Evolutionary conservation across 306 rosid genomes (phyloP), one percentile per base, ranked within the genome.

Genomic region (Fragaria ananassa): DNA sequence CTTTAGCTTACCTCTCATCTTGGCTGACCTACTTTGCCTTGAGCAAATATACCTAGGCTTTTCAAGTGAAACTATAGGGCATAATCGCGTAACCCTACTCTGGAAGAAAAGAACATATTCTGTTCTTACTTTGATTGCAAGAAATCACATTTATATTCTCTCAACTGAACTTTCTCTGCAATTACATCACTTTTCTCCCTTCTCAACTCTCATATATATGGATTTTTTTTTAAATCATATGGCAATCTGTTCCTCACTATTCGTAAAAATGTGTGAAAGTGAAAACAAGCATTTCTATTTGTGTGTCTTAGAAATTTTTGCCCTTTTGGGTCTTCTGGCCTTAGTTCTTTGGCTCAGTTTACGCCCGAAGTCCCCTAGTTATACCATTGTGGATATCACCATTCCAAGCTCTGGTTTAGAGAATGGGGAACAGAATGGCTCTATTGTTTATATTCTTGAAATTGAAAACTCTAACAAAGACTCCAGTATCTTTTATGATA

Each of bases 391-490:
- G 13, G 82, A 27, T 80, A 21, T 88, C 72, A 79, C 82, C 73
- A 23, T 83, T 25, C 81, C 85, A 10, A 63, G 41, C 12, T 70
- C 79, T 75, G 57, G 70, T 19, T 19, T 64, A 64, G 74, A 15
- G 10, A 34, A 34, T 11, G 67, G 62, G 5, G 44, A 21, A 63
- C 65, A 44, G 68, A 88, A 85, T 11, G 79, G 68, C 61, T 72
- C 80, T 77, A 71, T 88, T 74, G 5, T 4, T 2, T 85, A 79
- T 53, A 8, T 0, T 71, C 80, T 88, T 44, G 75, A 88, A 70
- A 85, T 88, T 1, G 58, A 81, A 44, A 88, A 88, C 74, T 50
- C 82, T 8, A 88, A 81, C 86, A 77, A 75, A 78, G 89, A 83
- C 39, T 85, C 88, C 21, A 75, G 73, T 54, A 25, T 85, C 72